These are phyloP conservation scores for Podosphaera leucotricha DNA, from an alignment of 2,329 filamentous ascomycete species.

Conservation along the genomic window DNA sequence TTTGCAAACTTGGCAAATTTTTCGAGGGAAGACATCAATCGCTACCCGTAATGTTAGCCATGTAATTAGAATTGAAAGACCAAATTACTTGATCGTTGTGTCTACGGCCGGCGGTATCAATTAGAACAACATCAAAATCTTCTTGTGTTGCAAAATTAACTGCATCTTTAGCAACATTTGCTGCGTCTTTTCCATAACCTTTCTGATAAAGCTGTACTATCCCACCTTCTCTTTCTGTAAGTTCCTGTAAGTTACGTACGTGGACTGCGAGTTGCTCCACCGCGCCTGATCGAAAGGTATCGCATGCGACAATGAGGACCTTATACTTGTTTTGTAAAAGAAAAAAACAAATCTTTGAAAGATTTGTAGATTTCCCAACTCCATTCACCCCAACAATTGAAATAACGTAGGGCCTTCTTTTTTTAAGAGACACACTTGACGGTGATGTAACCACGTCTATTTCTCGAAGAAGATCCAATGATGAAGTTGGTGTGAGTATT, in stretches of 20 bases:
- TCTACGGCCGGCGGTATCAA: conserved; percentile 82
- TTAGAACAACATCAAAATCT: conserved; percentile 78
- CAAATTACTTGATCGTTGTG: conserved; percentile 55
- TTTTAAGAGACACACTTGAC: conserved; percentile 34
- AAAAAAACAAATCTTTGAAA: conserved; percentile 97
- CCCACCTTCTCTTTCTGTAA: conserved; percentile 63
- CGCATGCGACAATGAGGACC: conserved; percentile 79
- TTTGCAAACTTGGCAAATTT: conserved; percentile 94
- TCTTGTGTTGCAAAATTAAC: conserved; percentile 56
- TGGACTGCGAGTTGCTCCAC: conserved; percentile 95
- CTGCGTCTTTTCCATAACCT: conserved; percentile 93
- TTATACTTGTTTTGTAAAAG: conserved; percentile 91
- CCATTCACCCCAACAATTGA: conserved; percentile 97
- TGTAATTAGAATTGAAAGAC: not conserved
- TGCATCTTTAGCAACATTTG: conserved; percentile 82
- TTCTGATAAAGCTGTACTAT: conserved; percentile 84
- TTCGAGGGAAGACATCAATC: conserved; percentile 87
- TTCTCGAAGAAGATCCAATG: conserved; percentile 79
- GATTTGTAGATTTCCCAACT: conserved; percentile 91
- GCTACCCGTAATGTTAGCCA: conserved; percentile 15
- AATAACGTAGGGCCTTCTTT: conserved; percentile 73
- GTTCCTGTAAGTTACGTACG: conserved; percentile 76
- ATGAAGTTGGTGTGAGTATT: conserved; percentile 88
- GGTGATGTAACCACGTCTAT: conserved; percentile 60
- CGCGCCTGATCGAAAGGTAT: conserved; percentile 91